Evolutionary conservation across 768 basidiomycete species (phyloP), one percentile per base, ranked within the genome.

Genomic region (Tricholoma saponaceum): DNA sequence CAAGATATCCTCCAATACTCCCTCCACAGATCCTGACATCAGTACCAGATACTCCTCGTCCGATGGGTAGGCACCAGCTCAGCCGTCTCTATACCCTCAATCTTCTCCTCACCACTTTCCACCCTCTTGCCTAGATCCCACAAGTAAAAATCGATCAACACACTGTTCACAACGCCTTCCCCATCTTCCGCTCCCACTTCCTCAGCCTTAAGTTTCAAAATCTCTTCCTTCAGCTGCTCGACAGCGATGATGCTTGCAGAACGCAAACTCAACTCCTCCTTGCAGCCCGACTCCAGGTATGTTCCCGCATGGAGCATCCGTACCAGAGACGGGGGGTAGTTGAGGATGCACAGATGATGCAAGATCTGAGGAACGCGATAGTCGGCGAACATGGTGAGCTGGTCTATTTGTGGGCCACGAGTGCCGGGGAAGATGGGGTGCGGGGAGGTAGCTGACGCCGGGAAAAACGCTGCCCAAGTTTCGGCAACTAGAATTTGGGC

Each of bases 331-430:
- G 80, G 71, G 0, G 91, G 84, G 72, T 95, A 95, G 1, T 78
- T 71, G 44, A 95, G 75, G 61, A 95, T 86, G 37, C 80, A 76
- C 6, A 95, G 78, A 66, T 92, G 92, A 71, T 95, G 89, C 26
- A 96, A 73, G 57, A 95, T 90, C 67, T 95, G 94, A 1, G 93
- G 93, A 5, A 96, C 90, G 41, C 92, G 84, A 67, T 95, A 94
- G 74, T 95, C 93, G 4, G 94, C 91, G 69, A 96, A 96, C 94
- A 95, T 95, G 20, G 93, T 94, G 10, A 95, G 80, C 51, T 85
- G 74, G 51, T 81, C 77, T 59, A 94, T 90, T 35, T 77, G 76
- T 18, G 86, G 74, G 4, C 86, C 87, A 9, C 67, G 67, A 6
- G 64, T 53, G 14, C 79, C 74, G 3, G 88, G 87, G 72, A 95